Evolutionary conservation across 1,139 yeast species (phyloP).

Genomic region (Candida buenavistaensis): DNA sequence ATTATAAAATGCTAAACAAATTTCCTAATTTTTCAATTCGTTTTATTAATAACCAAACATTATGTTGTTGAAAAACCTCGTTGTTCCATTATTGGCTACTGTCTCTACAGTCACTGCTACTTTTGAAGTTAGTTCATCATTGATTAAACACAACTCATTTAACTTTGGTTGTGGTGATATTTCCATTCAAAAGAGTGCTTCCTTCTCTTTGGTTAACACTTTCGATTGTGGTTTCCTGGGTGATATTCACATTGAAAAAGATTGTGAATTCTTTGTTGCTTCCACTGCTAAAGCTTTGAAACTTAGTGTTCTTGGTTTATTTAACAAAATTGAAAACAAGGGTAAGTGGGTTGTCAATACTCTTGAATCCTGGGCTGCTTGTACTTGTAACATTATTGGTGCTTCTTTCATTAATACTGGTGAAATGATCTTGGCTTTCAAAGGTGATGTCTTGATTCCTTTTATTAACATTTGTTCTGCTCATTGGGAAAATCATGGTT

Average conservation of each 20-base stretch:
- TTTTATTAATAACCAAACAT: neutral
- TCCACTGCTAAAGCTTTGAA: conserved; percentile 4
- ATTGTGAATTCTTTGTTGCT: conserved; percentile 5
- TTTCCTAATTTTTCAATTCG: neutral
- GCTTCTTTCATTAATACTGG: conserved; percentile 4
- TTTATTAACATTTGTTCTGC: conserved; percentile 1
- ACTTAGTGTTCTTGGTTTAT: conserved; percentile 1
- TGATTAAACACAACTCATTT: conserved; percentile 5
- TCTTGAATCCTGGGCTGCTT: conserved; percentile 1
- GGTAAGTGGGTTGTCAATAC: conserved; percentile 3
- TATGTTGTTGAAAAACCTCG: conserved; percentile 5
- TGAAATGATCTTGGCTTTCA: conserved; percentile 3
- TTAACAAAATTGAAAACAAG: conserved; percentile 3
- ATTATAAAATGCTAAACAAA: no score
- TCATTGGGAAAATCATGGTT: conserved; percentile 2
- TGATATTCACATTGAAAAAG: conserved; percentile 4
- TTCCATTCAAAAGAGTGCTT: conserved; percentile 5
- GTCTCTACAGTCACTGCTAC: conserved; percentile 4
- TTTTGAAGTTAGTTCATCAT: conserved; percentile 2
- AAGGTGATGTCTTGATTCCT: conserved; percentile 1
- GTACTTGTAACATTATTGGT: conserved; percentile 5
- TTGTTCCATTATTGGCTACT: conserved; percentile 4
- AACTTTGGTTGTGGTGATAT: conserved; percentile 6
- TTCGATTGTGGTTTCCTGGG: conserved; percentile 5
- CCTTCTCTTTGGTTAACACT: conserved; percentile 3